phyloP scores from a whole-genome alignment of 192 early-diverging fungal species.

The Gaertneriomyces semiglobifer region DNA sequence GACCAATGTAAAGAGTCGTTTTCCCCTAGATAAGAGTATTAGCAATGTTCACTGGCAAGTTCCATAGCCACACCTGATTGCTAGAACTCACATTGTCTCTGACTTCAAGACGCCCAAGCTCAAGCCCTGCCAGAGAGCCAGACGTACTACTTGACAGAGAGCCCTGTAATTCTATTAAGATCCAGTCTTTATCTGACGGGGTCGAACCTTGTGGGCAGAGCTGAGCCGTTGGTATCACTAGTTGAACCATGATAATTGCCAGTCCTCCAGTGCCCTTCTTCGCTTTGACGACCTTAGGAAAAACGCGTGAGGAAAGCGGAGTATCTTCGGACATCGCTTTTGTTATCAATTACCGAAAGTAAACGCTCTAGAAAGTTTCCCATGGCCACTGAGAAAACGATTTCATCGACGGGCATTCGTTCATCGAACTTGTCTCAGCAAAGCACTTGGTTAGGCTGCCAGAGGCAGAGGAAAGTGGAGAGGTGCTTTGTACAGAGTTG shows the following conservation, averaged over 20 bases:
- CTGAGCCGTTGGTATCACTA: slow-evolving; percentile 17
- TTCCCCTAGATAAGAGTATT: slow-evolving; percentile 13
- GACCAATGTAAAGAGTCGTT: slow-evolving; percentile 22
- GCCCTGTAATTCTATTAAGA: slow-evolving; percentile 27
- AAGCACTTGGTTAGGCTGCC: no score
- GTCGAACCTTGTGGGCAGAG: background rate
- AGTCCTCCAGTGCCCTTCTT: background rate
- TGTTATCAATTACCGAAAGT: no score
- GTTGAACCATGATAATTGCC: slow-evolving; percentile 16
- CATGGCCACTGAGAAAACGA: no score
- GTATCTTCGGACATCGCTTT: no score
- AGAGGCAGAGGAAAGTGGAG: no score
- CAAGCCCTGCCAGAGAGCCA: slow-evolving; percentile 7
- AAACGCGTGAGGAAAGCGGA: no score
- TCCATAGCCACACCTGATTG: background rate
- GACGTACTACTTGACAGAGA: slow-evolving; percentile 2
- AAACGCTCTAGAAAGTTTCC: no score
- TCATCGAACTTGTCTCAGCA: no score
- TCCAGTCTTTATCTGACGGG: background rate
- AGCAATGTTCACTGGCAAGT: background rate
- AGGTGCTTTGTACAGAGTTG: no score
- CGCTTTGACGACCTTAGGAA: no score
- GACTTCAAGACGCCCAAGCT: slow-evolving; percentile 1
- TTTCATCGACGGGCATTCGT: no score
- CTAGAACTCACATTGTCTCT: slow-evolving; percentile 9